Conservation (phyloP, 78 protist genomes). For the Paulinella micropora region DNA sequence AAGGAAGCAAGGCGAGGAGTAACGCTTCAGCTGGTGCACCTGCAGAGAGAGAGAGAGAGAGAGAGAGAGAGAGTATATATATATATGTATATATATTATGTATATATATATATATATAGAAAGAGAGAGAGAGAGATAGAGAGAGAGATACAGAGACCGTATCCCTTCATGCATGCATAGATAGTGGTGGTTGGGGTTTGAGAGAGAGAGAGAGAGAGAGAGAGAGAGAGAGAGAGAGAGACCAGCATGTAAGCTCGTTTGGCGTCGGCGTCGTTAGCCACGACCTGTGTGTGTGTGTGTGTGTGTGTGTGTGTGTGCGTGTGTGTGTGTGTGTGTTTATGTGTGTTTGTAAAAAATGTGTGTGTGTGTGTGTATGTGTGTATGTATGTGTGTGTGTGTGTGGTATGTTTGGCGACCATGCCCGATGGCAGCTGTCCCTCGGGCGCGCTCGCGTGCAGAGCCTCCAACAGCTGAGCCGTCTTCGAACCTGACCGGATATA, state of each 20-base stretch:
- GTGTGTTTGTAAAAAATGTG: not conserved
- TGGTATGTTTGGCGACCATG: not conserved
- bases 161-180: not conserved
- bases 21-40: no score
- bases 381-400: no score
- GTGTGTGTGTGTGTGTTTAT: not conserved
- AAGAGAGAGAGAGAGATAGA: no score
- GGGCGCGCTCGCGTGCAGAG: not conserved
- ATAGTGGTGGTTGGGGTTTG: not conserved
- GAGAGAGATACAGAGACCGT: no score
- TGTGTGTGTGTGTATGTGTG: no score
- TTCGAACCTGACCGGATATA: no score
- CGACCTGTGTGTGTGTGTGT: conserved; percentile 36
- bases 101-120: no score
- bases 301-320: no score
- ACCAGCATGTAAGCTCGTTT: conserved; percentile 74
- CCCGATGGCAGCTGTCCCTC: not conserved
- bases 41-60: no score
- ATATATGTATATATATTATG: no score
- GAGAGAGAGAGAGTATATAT: no score
- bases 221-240: conserved; percentile 35
- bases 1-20: no score
- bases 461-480: conserved; percentile 82
- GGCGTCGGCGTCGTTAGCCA: conserved; percentile 85
- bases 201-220: not conserved